Conservation (phyloP, 306 rosid species). For the Ormosia emarginata region DNA sequence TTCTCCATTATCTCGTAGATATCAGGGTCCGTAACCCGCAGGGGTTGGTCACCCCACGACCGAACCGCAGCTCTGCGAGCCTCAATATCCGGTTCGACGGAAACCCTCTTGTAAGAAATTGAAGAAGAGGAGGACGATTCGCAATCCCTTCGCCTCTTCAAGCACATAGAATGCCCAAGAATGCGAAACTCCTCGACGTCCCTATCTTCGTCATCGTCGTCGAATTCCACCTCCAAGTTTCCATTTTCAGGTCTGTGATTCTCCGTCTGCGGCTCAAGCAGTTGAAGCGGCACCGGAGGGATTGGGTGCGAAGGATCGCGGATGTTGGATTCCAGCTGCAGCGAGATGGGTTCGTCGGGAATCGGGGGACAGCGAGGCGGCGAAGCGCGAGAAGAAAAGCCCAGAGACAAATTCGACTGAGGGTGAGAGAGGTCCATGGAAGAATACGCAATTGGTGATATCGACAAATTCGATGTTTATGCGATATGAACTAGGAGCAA, state of each 20-base stretch:
- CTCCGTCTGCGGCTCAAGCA: constrained; percentile 60
- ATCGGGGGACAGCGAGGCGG: constrained; percentile 52
- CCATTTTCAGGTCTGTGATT: constrained; percentile 29
- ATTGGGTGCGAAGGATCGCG: constrained; percentile 47
- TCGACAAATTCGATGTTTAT: not conserved
- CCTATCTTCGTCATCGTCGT: constrained; percentile 45
- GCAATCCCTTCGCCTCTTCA: constrained; percentile 66
- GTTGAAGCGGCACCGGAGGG: constrained; percentile 66
- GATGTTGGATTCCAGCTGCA: constrained; percentile 62
- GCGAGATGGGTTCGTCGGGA: constrained; percentile 62
- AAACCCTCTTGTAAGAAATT: constrained; percentile 30
- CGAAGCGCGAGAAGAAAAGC: constrained; percentile 58
- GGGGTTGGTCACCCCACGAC: constrained; percentile 67
- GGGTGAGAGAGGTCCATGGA: constrained; percentile 63
- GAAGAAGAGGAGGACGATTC: constrained; percentile 55
- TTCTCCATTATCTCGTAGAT: constrained; percentile 70
- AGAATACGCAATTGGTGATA: not conserved
- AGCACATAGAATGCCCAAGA: constrained; percentile 83
- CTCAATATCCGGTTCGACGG: constrained; percentile 53
- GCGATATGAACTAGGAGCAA: not conserved
- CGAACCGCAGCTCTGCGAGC: constrained; percentile 56
- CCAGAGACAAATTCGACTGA: constrained; percentile 61
- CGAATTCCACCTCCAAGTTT: constrained; percentile 8
- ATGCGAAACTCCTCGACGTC: constrained; percentile 83
- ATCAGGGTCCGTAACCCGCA: constrained; percentile 66